Evolutionary conservation across 225 moss, liverwort and hornwort species (phyloP), one percentile per base, ranked within the genome.

Genomic region (Pseudoscleropodium purum): DNA sequence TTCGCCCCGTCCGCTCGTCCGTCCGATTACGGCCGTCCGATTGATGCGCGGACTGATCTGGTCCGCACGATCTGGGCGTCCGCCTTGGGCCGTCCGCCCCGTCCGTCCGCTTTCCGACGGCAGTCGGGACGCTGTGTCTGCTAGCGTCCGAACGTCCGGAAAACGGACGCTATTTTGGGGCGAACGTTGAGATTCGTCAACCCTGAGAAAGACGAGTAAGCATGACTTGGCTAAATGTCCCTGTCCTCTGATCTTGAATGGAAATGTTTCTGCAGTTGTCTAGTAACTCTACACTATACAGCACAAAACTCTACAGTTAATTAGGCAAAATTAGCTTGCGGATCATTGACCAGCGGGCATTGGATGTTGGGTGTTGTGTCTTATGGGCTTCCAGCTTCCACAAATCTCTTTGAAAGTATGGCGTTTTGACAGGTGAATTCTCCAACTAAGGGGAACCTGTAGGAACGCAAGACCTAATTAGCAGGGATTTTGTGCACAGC

Each of bases 391-490:
- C 99, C 99, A 78, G 94, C 94, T 92, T 99, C 99, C 45, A 99
- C 94, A 72, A 99, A 99, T 90, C 99, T 94, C 87, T 99, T 97
- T 10, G 99, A 92, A 88, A 99, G 89, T 65, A 99, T 90, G 54
- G 99, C 97, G 90, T 99, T 99, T 81, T 99, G 99, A 76, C 95
- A 95, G 13, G 97, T 96, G 87, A 99, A 97, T 84, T 99, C 99
- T n/a, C 99, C 99, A 51, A 99, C 88, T 61, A 99, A 91, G 10
- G 99, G 99, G 65, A 99, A 87, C 90, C 99, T 97, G 96, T 88
- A 84, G 66, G 56, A 69, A 85, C n/a, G 49, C 64, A 86, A 77
- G 81, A 80, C 74, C 45, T 39, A 13, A 68, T 84, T 54, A 85
- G 45, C 54, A 80, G 14, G 27, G 61, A 24, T 27, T 45, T 70